Base-by-base conservation (phyloP, 2,329 filamentous ascomycete species). In the Diplocarpon rosae region DNA sequence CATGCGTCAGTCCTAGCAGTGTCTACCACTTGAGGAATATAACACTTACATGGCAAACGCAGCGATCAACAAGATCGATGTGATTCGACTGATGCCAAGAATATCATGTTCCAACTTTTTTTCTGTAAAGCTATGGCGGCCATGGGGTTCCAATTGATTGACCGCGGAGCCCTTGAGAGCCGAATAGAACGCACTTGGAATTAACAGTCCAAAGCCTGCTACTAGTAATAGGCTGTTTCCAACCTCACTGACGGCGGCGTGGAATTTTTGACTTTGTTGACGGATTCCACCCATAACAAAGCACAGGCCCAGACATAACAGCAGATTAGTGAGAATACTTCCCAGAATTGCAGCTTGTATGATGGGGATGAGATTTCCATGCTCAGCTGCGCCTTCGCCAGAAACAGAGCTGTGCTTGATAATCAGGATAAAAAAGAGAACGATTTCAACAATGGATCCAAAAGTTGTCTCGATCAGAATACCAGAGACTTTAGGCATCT, bases 281-380 rank as follows among this genome's bases (percentile, higher is more conserved):
- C 70, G 69, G 33, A 90, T 54, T 9, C 87, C 86, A 35, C 85
- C 85, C n/a, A 78, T 73, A 50, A 90, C 76, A 67, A 93, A 93
- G 61, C 85, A 92, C 40, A 81, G 58, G 0, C 86, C 87, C 27
- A 92, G 65, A 54, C 86, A 93, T 1, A 93, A 69, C 38, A 93
- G 65, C 65, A 92, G 73, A 32, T 87, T 93, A 13, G 86, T 85
- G 27, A 93, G 64, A 35, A 93, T 83, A 0, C 84, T 90, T 28
- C 87, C 86, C 0, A 93, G 66, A 43, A 93, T 88, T 16, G 87
- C 86, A 41, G 85, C 84, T 59, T 86, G 78, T 55, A 92, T 85
- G 54, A 92, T 83, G 13, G 73, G 70, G 47, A 82, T 78, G 61
- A 68, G 63, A 42, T 69, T 52, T 10, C 39, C 39, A 36, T 42